These are phyloP conservation scores for Nakaseomyces nivariensis DNA, from an alignment of 1,139 yeast genomes.

Conservation along the genomic window DNA sequence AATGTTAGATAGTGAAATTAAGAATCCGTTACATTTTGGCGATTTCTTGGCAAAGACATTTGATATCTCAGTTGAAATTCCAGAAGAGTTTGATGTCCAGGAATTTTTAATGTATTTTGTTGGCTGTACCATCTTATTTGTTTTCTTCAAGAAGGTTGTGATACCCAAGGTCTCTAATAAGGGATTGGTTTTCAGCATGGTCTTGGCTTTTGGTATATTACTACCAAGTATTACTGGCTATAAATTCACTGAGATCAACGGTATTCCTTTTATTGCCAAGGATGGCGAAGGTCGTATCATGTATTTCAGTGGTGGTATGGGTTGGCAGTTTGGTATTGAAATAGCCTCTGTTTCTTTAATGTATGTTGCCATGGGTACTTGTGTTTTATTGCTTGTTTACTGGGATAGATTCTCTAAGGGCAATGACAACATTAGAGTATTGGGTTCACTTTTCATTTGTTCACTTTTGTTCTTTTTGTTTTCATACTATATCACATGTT, in stretches of 20 bases:
- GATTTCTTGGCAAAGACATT: constrained; percentile 40
- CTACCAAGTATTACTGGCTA: constrained; percentile 48
- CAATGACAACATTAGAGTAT: constrained; percentile 11
- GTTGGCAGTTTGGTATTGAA: constrained; percentile 64
- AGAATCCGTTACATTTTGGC: constrained; percentile 39
- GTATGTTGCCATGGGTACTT: constrained; percentile 38
- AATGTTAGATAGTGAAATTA: constrained; percentile 20
- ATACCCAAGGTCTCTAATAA: constrained; percentile 31
- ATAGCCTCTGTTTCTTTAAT: constrained; percentile 40
- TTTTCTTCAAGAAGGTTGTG: constrained; percentile 40
- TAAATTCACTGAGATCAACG: constrained; percentile 49
- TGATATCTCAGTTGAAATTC: constrained; percentile 36
- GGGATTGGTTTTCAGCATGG: constrained; percentile 30
- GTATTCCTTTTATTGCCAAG: constrained; percentile 53
- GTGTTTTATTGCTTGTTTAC: constrained; percentile 33
- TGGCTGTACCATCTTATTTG: constrained; percentile 37
- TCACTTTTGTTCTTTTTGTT: constrained; percentile 28
- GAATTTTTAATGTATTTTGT: constrained; percentile 41
- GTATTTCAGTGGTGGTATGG: constrained; percentile 51
- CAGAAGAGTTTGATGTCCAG: constrained; percentile 33
- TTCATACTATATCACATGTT: constrained; percentile 31
- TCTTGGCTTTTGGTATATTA: constrained; percentile 35
- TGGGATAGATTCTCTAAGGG: constrained; percentile 18
- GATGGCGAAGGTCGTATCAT: constrained; percentile 39
- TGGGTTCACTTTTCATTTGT: constrained; percentile 17